Percentiles rank a stretch among this genome's conserved stretches.
These are phyloP conservation scores for Phytophthora quininea DNA, from an alignment of 352 stramenopile species.

Conservation along the genomic window DNA sequence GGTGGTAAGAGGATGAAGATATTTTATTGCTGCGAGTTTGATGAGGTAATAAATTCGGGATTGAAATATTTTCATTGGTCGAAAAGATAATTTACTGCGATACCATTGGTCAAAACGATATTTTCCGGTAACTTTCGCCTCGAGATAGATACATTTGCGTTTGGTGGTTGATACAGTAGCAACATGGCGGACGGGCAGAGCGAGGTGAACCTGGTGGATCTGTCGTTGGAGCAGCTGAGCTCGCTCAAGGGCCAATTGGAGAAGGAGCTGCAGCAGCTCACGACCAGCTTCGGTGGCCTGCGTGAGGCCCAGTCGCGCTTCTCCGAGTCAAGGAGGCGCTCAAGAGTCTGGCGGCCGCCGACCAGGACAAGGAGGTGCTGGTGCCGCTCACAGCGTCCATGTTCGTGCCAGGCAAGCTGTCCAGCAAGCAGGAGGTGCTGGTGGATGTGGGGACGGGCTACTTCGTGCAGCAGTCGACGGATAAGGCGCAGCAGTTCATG, in stretches of 20 bases:
- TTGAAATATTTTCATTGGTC: no score
- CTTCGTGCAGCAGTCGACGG: constrained; percentile 92
- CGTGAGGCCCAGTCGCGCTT: constrained; percentile 83
- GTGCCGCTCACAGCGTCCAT: constrained; percentile 95
- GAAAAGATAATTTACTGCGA: no score
- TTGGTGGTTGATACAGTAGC: constrained; percentile 26
- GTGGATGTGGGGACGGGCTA: constrained; percentile 96
- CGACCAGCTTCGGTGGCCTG: constrained; percentile 67
- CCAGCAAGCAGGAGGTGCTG: constrained; percentile 88
- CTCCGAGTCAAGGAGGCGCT: constrained; percentile 80
- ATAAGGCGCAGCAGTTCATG: constrained; percentile 92
- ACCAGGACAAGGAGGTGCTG: constrained; percentile 88
- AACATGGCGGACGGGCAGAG: constrained; percentile 53
- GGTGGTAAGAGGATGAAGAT: no score
- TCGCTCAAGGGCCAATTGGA: constrained; percentile 90
- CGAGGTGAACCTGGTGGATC: constrained; percentile 83
- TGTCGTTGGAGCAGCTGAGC: constrained; percentile 94
- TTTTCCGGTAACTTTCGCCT: constrained; percentile 8
- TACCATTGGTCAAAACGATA: constrained; percentile 33
- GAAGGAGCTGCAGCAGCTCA: constrained; percentile 83
- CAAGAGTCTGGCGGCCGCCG: constrained; percentile 51
- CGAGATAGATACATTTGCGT: no score
- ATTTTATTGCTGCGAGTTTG: no score
- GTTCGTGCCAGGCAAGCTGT: constrained; percentile 91
- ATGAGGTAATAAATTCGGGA: no score